phyloP scores from a whole-genome alignment of 306 rosid species.

The Pterocarpus macrocarpus region DNA sequence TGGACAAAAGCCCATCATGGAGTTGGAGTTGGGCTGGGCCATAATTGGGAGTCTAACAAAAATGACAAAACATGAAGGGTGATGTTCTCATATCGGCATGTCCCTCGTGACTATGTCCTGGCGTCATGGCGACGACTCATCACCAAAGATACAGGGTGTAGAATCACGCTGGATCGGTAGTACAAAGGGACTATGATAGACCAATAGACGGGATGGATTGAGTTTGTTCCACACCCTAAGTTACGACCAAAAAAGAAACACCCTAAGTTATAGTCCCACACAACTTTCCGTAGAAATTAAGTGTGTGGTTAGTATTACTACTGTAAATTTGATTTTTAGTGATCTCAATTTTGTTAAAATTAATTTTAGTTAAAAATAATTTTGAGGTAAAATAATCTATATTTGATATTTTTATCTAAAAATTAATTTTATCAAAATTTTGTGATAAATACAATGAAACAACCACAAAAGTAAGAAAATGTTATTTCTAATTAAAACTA shows the following conservation, averaged over 20 bases:
- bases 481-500: too few species aligned
- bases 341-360: too few species aligned
- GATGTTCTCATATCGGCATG: neutral
- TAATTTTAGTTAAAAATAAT: too few species aligned
- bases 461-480: too few species aligned
- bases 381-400: too few species aligned
- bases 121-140: constrained; percentile 10
- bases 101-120: constrained; percentile 12
- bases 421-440: too few species aligned
- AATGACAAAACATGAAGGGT: neutral
- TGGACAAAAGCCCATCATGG: neutral
- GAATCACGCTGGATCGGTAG: neutral
- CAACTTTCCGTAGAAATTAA: neutral
- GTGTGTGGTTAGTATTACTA: too few species aligned
- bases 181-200: neutral
- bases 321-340: too few species aligned
- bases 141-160: neutral
- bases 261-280: neutral
- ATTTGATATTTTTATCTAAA: too few species aligned
- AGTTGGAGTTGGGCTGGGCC: constrained; percentile 24
- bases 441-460: too few species aligned
- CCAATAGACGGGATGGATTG: too few species aligned
- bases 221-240: neutral
- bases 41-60: neutral
- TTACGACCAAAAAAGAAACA: too few species aligned